A percentile compares a stretch with the other conserved stretches of the same genome.
phyloP scores from a whole-genome alignment of 768 basidiomycete species.

The Boletus barrowsii region DNA sequence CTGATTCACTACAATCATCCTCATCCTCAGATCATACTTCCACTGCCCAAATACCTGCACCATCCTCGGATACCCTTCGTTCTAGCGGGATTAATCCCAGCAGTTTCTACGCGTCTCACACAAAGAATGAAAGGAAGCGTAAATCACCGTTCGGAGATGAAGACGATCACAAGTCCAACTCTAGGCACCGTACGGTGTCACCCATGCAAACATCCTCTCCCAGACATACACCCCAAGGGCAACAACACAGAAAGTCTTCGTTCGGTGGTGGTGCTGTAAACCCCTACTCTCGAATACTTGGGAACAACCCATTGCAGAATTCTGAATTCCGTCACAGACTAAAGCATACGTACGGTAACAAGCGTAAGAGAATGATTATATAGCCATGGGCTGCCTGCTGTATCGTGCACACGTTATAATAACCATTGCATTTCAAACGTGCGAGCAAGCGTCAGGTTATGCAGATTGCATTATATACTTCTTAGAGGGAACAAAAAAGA shows the following conservation, averaged over 20 bases:
- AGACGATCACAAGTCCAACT: conserved; percentile 20
- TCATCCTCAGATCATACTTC: conserved; percentile 30
- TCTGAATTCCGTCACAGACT: conserved; percentile 22
- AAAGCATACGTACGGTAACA: conserved; percentile 30
- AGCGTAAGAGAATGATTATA: conserved; percentile 35
- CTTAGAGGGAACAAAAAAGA: not conserved
- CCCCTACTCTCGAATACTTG: conserved; percentile 35
- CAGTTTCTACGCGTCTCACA: conserved; percentile 37
- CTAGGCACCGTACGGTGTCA: conserved; percentile 18
- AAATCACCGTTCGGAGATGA: conserved; percentile 37
- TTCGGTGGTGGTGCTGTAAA: conserved; percentile 32
- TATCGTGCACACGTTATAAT: conserved; percentile 5
- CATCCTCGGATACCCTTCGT: conserved; percentile 19
- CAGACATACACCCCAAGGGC: conserved; percentile 19
- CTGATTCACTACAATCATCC: conserved; percentile 32
- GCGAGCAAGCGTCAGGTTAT: not conserved
- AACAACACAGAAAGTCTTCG: conserved; percentile 26
- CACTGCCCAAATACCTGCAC: conserved; percentile 15
- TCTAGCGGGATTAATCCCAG: conserved; percentile 31
- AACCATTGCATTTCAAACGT: not conserved
- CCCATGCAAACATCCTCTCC: conserved; percentile 23
- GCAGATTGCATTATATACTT: not conserved
- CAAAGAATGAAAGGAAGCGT: conserved; percentile 36
- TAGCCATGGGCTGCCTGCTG: conserved; percentile 25
- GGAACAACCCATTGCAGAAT: conserved; percentile 34